Evolutionary conservation across 2,329 filamentous ascomycete genomes (phyloP), one percentile per base, ranked within the genome.

Genomic region (Davidsoniella eucalypti): DNA sequence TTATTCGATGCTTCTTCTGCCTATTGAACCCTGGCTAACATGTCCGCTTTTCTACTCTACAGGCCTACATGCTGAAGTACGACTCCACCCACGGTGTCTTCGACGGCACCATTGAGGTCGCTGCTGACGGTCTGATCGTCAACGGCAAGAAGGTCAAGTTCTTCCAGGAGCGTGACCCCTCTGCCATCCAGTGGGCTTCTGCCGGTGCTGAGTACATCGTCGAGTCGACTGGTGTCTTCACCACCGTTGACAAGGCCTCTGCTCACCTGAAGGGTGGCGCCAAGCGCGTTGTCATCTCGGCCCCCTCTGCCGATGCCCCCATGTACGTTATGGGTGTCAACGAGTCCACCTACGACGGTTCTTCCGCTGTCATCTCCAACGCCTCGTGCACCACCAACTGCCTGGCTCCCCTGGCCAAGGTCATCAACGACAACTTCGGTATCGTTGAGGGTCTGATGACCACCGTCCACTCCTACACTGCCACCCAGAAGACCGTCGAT

Each of bases 311-410:
- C 60, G 92, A 98, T 75, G 92, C 92, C 65, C 90, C 90, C 67
- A 98, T 98, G 92, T 98, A 93, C 80, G 92, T 98, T 67, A 93
- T 95, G 82, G 92, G 92, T 68, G 92, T 98, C 75, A 98, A 96
- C 80, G 76, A 96, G 73, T 78, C 88, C 69, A 76, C 71, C 63
- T 96, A 96, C 82, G 90, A 85, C 69, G 81, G 83, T 67, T 84
- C 84, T 67, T 78, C 92, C 69, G 74, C 87, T 63, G 82, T 98
- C 69, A 86, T 96, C 75, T 96, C 92, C 74, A 98, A 98, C 77
- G 92, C 92, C 63, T 96, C 92, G 61, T 96, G 92, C 87, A 98
- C 92, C 69, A 96, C 92, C 78, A 98, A 98, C 86, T 96, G 92
- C 82, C 75, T 98, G 71, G 92, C 92, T 69, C 92, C 92, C 67